phyloP scores from a whole-genome alignment of 257 asterid genomes.

The Petunia secreta region DNA sequence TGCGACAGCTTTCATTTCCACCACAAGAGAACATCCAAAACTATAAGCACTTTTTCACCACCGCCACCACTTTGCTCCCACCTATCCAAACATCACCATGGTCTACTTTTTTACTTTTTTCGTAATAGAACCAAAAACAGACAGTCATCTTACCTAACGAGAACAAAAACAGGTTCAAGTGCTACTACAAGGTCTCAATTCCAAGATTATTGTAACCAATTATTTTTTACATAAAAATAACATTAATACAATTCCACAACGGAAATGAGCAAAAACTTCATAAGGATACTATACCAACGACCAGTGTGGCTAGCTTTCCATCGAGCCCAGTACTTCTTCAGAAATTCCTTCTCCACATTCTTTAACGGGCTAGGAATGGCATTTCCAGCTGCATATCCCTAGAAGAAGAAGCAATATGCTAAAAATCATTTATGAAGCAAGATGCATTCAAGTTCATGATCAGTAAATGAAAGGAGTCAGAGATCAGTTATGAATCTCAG shows the following conservation, averaged over 20 bases:
- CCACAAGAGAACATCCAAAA: not conserved
- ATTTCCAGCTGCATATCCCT: constrained; percentile 99
- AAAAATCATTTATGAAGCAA: constrained; percentile 27
- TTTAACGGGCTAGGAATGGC: constrained; percentile 86
- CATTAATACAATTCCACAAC: too few species aligned
- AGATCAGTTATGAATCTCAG: not conserved
- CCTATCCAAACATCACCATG: too few species aligned
- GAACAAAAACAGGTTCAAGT: too few species aligned
- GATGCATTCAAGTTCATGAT: not conserved
- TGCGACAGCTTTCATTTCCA: not conserved
- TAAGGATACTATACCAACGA: constrained; percentile 63
- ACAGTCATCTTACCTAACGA: too few species aligned
- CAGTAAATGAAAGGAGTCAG: not conserved
- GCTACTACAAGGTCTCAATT: too few species aligned
- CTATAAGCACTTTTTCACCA: constrained; percentile 1
- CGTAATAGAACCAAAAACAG: too few species aligned
- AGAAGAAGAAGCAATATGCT: constrained; percentile 35
- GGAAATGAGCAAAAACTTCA: not conserved
- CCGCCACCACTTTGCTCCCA: not conserved
- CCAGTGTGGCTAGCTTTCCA: constrained; percentile 93
- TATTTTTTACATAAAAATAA: too few species aligned
- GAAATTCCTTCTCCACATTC: constrained; percentile 88
- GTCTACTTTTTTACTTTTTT: too few species aligned
- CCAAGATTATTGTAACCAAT: too few species aligned
- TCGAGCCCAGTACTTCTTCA: constrained; percentile 91